Evolutionary conservation across 192 early-diverging fungal species (phyloP), one percentile per base, ranked within the genome.

Genomic region (Coemansia sp.): DNA sequence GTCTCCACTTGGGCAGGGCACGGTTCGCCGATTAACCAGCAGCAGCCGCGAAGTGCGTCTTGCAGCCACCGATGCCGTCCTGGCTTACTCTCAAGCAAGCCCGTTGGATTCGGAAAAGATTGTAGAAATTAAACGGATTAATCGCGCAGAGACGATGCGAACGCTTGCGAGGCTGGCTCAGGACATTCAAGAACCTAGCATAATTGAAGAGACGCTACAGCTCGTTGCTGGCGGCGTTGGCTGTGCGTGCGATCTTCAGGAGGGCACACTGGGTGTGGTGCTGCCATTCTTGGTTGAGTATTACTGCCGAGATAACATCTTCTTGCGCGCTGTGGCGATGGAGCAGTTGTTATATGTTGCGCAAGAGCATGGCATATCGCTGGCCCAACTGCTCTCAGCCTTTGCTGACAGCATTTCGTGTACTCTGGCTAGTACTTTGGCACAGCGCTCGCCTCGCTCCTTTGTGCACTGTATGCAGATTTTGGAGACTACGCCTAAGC

Each of bases 251-350:
- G 44, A 53, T 10, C 27, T 80, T 10, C 23, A 42, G 5, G 82
- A 80, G 19, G 51, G 42, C 23, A 53, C 74, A 8, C 72, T 84
- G 61, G 59, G 69, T 50, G 25, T 38, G 5, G 71, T 68, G 15
- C 59, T 76, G 48, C 46, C 70, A 7, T 80, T 74, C 53, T 57
- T 84, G 32, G 53, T 84, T 0, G 55, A 42, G 0, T 77, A 77
- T 63, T 84, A 74, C 46, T 80, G 77, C 63, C 32, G 61, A 11
- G 50, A 64, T 39, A 84, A 84, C 46, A 36, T 84, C 8, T 84
- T 84, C 39, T 64, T 84, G 21, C 76, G 72, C 2, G 77, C 82
- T 2, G 82, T 84, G 65, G 82, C 82, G 5, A 79, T 79, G 76
- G 82, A 84, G 42, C 82, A 84, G 65, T 50, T 84, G 41, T 42